Evolutionary conservation across 805 yeast genomes (phyloP).

Genomic region (Zygosaccharomyces pseudorouxii): DNA sequence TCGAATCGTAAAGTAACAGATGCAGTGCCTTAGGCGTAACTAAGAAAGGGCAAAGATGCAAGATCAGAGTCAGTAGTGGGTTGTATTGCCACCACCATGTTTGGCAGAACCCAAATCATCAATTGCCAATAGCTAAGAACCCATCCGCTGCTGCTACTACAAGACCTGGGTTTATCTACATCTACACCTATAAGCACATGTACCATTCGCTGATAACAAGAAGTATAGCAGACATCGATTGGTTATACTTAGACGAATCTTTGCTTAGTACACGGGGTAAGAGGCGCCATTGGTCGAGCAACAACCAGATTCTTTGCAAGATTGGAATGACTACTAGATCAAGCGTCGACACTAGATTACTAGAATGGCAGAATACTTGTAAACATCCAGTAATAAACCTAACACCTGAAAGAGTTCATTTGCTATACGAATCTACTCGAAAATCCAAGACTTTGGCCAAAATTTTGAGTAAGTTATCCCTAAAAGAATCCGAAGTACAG

Average conservation of each 20-base stretch:
- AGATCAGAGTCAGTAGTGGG: slow-evolving; percentile 8
- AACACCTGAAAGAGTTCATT: slow-evolving; percentile 23
- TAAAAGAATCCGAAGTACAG: slow-evolving; percentile 2
- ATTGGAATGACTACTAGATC: slow-evolving; percentile 32
- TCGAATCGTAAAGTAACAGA: background rate
- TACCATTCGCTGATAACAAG: slow-evolving; percentile 15
- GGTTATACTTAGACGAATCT: slow-evolving; percentile 26
- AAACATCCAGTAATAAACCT: slow-evolving; percentile 26
- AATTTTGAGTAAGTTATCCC: slow-evolving; percentile 13
- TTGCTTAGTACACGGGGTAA: slow-evolving; percentile 6
- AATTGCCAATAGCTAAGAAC: background rate
- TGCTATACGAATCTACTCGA: background rate
- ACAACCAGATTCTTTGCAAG: slow-evolving; percentile 25
- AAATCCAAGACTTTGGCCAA: slow-evolving; percentile 4
- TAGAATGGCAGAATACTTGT: slow-evolving; percentile 30
- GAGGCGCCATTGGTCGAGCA: slow-evolving; percentile 18
- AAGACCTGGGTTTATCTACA: slow-evolving; percentile 26
- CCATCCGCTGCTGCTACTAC: background rate
- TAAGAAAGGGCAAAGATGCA: slow-evolving; percentile 21
- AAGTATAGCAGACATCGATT: slow-evolving; percentile 7
- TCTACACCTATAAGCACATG: slow-evolving; percentile 26
- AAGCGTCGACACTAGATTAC: slow-evolving; percentile 23
- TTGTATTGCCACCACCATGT: slow-evolving; percentile 24
- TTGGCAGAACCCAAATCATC: slow-evolving; percentile 13
- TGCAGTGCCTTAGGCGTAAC: slow-evolving; percentile 29